Evolutionary conservation across 495 filamentous ascomycete species (phyloP), one percentile per base, ranked within the genome.

Genomic region (Aspergillus sclerotiicarbonarius): DNA sequence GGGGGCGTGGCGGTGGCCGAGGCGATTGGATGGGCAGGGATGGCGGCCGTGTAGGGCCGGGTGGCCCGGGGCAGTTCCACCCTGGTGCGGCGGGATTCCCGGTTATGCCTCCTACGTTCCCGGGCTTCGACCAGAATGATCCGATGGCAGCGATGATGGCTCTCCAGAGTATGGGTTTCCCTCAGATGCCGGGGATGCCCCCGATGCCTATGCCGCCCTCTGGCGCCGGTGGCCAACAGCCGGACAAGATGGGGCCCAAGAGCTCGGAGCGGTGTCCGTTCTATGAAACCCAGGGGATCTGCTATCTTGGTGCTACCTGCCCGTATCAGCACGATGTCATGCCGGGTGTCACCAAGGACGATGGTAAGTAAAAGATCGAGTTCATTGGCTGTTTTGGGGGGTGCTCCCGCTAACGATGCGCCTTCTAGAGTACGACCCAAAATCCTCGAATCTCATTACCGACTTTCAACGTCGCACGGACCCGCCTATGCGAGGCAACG

Each of bases 231-330:
- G 68, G 66, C 7, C 71, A 71, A 49, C 69, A 69, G 50, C 62
- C 56, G 25, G 73, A 66, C 29, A 70, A 70, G 32, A 71, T 72
- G 53, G 67, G 52, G 21, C 49, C 64, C 35, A 78, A 77, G 54
- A 75, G 73, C 54, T 77, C 75, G 8, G 72, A 85, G 66, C 80
- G 87, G 56, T 98, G 93, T 65, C 84, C 86, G 44, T 91, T 96
- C 68, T 98, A 91, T 67, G 92, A 97, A 60, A 84, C 81, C 1
- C 91, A 92, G 62, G 94, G 94, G 0, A 95, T 87, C 61, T 98
- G 93, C 64, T 83, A 88, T 32, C 72, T 87, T 48, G 91, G 91
- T 3, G 81, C 80, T 56, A 84, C 82, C 44, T 98, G 93, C 69
- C 86, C 81, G 5, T 97, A 89, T 62, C 86, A 94, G 67, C 93